phyloP scores from a whole-genome alignment of 768 basidiomycete species.

The Psilocybe cubensis region DNA sequence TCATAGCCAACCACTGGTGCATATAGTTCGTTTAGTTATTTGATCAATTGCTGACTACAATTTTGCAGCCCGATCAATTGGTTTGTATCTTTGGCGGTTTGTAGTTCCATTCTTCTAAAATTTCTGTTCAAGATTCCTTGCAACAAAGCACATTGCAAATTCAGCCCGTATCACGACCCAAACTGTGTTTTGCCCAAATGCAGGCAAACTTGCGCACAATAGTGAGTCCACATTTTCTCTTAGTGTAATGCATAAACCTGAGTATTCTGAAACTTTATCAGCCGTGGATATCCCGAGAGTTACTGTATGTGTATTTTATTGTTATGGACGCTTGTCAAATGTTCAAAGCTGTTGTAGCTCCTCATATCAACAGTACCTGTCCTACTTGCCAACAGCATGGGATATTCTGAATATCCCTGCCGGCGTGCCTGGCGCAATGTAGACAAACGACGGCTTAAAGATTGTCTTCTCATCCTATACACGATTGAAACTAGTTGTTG shows the following conservation, averaged over 20 bases:
- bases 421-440: too few relatives aligned
- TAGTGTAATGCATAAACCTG: background rate
- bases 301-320: slow-evolving; percentile 27
- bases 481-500: too few relatives aligned
- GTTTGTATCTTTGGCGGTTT: slow-evolving; percentile 20
- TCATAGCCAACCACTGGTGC: slow-evolving; percentile 32
- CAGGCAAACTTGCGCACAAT: slow-evolving; percentile 32
- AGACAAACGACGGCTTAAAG: too few relatives aligned
- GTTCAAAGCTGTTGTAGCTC: slow-evolving; percentile 1
- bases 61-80: slow-evolving; percentile 29
- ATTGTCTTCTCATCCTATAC: too few relatives aligned
- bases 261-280: slow-evolving; percentile 1
- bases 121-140: slow-evolving; percentile 52
- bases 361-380: background rate
- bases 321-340: background rate
- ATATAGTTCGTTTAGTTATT: background rate
- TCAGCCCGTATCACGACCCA: slow-evolving; percentile 54
- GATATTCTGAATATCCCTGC: too few relatives aligned
- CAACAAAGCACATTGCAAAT: slow-evolving; percentile 49
- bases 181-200: slow-evolving; percentile 46
- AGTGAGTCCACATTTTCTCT: slow-evolving; percentile 14
- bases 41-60: background rate
- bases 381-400: background rate
- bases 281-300: slow-evolving; percentile 28
- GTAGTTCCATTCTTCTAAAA: background rate